These are phyloP conservation scores for Fusarium xylarioides DNA, from an alignment of 2,329 filamentous ascomycete genomes.

Conservation along the genomic window DNA sequence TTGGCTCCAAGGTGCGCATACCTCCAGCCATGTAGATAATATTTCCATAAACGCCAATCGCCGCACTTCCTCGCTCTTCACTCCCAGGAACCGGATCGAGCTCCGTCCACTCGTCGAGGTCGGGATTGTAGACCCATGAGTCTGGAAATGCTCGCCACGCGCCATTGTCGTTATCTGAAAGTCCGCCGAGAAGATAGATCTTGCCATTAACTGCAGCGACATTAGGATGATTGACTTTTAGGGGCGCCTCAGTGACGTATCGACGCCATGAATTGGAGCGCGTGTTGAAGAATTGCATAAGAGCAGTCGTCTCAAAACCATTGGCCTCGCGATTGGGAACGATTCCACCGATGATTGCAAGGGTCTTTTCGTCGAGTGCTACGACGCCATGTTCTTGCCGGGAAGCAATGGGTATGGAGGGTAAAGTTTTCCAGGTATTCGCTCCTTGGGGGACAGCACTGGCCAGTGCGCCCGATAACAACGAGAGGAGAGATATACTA, in stretches of 20 bases:
- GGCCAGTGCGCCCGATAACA: constrained; percentile 7
- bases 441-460: constrained; percentile 2
- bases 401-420: constrained; percentile 36
- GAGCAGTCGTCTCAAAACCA: constrained; percentile 32
- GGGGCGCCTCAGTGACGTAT: constrained; percentile 40
- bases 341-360: constrained; percentile 44
- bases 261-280: constrained; percentile 43
- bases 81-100: constrained; percentile 43
- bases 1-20: constrained; percentile 37
- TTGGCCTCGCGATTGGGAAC: constrained; percentile 23
- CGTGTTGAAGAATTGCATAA: constrained; percentile 48
- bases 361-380: constrained; percentile 31
- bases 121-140: constrained; percentile 46
- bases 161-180: constrained; percentile 36
- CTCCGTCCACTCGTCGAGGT: constrained; percentile 39
- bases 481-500: background rate
- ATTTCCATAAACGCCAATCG: constrained; percentile 43
- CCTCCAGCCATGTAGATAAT: constrained; percentile 52
- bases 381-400: constrained; percentile 43
- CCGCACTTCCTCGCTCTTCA: constrained; percentile 45
- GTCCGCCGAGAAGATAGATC: constrained; percentile 52
- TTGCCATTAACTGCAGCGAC: constrained; percentile 47
- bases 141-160: constrained; percentile 42
- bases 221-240: constrained; percentile 50
- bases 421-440: constrained; percentile 35